These are phyloP conservation scores for Conticribra weissflogii DNA, from an alignment of 108 stramenopile species.

Conservation along the genomic window DNA sequence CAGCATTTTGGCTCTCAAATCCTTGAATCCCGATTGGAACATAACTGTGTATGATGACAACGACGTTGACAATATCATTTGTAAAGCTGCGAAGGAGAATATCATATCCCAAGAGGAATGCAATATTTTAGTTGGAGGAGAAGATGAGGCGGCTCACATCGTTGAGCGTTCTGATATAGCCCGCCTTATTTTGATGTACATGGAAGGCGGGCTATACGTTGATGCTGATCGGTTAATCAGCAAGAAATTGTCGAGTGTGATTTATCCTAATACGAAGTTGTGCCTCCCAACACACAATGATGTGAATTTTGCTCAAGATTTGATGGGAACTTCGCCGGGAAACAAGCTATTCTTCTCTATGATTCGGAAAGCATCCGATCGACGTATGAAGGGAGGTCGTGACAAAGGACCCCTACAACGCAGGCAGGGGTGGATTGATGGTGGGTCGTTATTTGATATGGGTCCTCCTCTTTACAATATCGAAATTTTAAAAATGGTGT, in stretches of 20 bases:
- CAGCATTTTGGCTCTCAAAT: slow-evolving; percentile 12
- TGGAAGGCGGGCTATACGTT: slow-evolving; percentile 26
- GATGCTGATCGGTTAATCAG: slow-evolving; percentile 29
- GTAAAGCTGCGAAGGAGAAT: background rate
- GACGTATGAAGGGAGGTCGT: slow-evolving; percentile 5
- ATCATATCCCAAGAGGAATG: slow-evolving; percentile 27
- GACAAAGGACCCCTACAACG: slow-evolving; percentile 14
- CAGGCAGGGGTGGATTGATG: slow-evolving; percentile 23
- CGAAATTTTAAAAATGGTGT: slow-evolving; percentile 13
- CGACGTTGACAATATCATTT: slow-evolving; percentile 20
- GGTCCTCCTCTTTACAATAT: slow-evolving; percentile 19
- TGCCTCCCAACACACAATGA: slow-evolving; percentile 33
- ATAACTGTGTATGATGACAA: slow-evolving; percentile 22
- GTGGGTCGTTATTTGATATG: slow-evolving; percentile 23
- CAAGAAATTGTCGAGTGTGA: background rate
- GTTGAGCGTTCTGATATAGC: slow-evolving; percentile 32
- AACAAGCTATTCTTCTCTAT: slow-evolving; percentile 19
- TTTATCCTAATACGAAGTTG: background rate
- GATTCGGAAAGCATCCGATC: slow-evolving; percentile 7
- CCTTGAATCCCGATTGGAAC: slow-evolving; percentile 31
- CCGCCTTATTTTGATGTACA: slow-evolving; percentile 23
- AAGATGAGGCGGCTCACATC: slow-evolving; percentile 21
- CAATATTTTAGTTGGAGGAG: slow-evolving; percentile 19
- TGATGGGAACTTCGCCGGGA: slow-evolving; percentile 21
- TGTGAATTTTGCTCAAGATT: slow-evolving; percentile 40